Base-by-base conservation (phyloP, 768 basidiomycete genomes). In the Stropharia rugosoannulata region DNA sequence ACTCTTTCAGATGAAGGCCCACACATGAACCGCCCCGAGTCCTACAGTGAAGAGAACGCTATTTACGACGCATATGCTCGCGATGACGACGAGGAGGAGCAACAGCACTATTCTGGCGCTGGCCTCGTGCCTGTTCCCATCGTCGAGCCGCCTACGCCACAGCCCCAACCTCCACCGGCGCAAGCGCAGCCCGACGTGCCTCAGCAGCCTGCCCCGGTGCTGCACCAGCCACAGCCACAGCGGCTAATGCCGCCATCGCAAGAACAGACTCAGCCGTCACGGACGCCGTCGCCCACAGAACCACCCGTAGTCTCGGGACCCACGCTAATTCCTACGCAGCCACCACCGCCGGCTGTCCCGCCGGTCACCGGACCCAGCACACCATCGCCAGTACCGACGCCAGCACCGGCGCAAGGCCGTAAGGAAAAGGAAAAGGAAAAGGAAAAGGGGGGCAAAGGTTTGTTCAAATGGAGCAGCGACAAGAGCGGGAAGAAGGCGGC, bases 41-140 rank as follows among this genome's bases (percentile, higher is more conserved):
- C 89, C 1, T 93, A 86, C 63, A 88, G 85, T 56, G 91, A 93
- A 57, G 93, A 95, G 60, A 71, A 84, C 3, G 81, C 80, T 37
- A 95, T 96, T 58, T 93, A 89, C 65, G 94, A 95, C 62, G 82
- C 92, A 10, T 96, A 98, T 65, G 83, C 74, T 18, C 69, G 75
- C 40, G 79, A 80, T 41, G 80, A 78, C 37, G 85, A 85, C 7
- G 81, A 85, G 5, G 81, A 84, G 9, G 25, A 46, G 4, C 13
- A 16, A 32, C 36, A 29, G 32, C 18, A 18, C 5, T 18, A 48
- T 25, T 16, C 32, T 36, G 19, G 7, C 5, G 13, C 22, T 10
- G 51, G 58, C 27, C 60, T 56, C 22, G 60, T 64, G 54, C 45
- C 65, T 37, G 41, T 60, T 12, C 59, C 61, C 15, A 40, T 58